A percentile compares a stretch with the other conserved stretches of the same genome.
Conservation (phyloP, 148 eudicot genomes). For the Hydrangea macrophylla region DNA sequence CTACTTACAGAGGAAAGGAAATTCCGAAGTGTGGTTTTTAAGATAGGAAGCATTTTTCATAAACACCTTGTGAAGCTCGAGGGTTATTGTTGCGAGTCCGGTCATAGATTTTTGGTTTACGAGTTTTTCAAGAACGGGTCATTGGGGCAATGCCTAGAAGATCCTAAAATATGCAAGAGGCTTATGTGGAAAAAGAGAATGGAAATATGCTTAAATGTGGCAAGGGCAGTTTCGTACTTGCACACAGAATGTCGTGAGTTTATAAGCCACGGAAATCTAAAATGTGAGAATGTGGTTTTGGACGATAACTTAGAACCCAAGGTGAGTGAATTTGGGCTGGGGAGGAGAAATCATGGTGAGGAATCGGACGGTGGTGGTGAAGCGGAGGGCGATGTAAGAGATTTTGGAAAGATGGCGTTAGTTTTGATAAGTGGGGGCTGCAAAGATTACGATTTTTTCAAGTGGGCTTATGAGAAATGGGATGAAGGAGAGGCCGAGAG, state of each 20-base stretch:
- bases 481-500: conserved; percentile 25
- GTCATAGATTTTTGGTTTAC: conserved; percentile 42
- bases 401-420: conserved; percentile 50
- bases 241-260: conserved; percentile 65
- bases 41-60: conserved; percentile 52
- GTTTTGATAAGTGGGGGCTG: conserved; percentile 37
- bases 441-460: conserved; percentile 25
- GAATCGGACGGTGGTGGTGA: conserved; percentile 1
- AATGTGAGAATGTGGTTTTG: conserved; percentile 42
- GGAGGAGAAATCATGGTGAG: conserved; percentile 12
- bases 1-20: conserved; percentile 33
- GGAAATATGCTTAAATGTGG: conserved; percentile 40
- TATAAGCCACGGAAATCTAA: conserved; percentile 52
- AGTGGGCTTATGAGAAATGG: conserved; percentile 51
- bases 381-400: conserved; percentile 43
- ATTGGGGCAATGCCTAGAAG: conserved; percentile 36
- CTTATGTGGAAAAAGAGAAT: conserved; percentile 56
- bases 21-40: conserved; percentile 33
- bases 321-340: conserved; percentile 50
- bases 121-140: conserved; percentile 52
- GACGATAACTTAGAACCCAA: conserved; percentile 50
- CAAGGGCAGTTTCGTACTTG: conserved; percentile 54
- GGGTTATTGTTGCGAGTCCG: conserved; percentile 57
- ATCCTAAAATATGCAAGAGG: conserved; percentile 38
- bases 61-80: conserved; percentile 48